Conservation (phyloP, 2,329 filamentous ascomycete species). For the Cyphellophora attinorum region DNA sequence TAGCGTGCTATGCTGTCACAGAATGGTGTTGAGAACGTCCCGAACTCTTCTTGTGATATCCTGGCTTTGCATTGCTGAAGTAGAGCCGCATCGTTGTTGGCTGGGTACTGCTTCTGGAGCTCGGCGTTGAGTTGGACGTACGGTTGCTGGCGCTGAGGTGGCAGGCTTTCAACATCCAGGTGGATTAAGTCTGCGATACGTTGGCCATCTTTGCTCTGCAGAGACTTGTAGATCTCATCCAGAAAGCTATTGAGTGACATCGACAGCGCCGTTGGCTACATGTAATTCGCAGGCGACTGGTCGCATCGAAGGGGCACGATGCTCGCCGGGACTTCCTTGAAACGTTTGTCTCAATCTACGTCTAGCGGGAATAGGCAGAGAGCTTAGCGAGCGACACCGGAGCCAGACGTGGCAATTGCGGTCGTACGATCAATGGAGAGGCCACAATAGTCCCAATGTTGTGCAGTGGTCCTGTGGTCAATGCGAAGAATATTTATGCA, state of each 20-base stretch:
- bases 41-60: slow-evolving; percentile 15
- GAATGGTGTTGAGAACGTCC: slow-evolving; percentile 14
- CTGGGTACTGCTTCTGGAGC: slow-evolving; percentile 14
- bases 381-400: no score
- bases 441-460: no score
- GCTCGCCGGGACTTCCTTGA: no score
- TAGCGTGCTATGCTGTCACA: slow-evolving; percentile 17
- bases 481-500: no score
- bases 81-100: slow-evolving; percentile 12
- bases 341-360: no score
- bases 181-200: slow-evolving; percentile 17
- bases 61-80: slow-evolving; percentile 12
- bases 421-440: no score
- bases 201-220: slow-evolving; percentile 13
- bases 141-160: slow-evolving; percentile 13
- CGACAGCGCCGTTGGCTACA: not conserved
- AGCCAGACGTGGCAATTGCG: no score
- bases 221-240: slow-evolving; percentile 12
- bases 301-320: no score
- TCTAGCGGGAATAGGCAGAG: no score
- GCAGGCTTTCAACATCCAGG: slow-evolving; percentile 16
- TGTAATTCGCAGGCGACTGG: not conserved
- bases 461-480: no score
- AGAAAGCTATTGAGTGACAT: slow-evolving; percentile 7
- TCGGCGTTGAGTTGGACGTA: slow-evolving; percentile 16